These are phyloP conservation scores for Plenodomus lindquistii DNA, from an alignment of 2,329 filamentous ascomycete species.

Conservation along the genomic window DNA sequence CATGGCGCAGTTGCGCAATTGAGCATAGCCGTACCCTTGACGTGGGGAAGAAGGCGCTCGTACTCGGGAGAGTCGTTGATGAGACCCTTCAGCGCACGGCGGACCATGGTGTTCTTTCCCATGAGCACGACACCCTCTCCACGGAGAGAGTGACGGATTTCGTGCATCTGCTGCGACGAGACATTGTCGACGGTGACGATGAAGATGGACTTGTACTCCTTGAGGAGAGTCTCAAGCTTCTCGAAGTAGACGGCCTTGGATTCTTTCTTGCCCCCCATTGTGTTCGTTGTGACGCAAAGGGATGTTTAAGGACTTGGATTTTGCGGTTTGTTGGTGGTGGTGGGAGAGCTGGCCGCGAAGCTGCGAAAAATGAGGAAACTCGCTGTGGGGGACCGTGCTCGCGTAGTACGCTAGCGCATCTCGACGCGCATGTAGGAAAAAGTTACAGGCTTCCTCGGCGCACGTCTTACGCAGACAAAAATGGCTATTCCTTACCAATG, in stretches of 20 bases:
- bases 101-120: conserved; percentile 99
- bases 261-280: conserved; percentile 97
- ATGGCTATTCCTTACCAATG: conserved; percentile 49
- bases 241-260: conserved; percentile 99
- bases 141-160: conserved; percentile 92
- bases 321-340: conserved; percentile 25
- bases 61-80: conserved; percentile 89
- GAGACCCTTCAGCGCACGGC: conserved; percentile 97
- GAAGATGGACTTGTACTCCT: conserved; percentile 97
- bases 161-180: conserved; percentile 99
- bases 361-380: conserved; percentile 27
- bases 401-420: conserved; percentile 17
- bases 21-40: conserved; percentile 65
- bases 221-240: conserved; percentile 97
- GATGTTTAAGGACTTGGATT: conserved; percentile 89
- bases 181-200: conserved; percentile 95
- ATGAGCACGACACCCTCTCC: conserved; percentile 93
- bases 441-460: conserved; percentile 12
- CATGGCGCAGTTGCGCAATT: not conserved
- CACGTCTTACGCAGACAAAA: conserved; percentile 3
- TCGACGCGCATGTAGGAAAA: conserved; percentile 12
- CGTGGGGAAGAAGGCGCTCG: conserved; percentile 93
- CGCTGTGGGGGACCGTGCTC: conserved; percentile 27
- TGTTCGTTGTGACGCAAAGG: conserved; percentile 88
- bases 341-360: conserved; percentile 14